Conservation (phyloP, 2,329 filamentous ascomycete species). For the Aureobasidium musti region DNA sequence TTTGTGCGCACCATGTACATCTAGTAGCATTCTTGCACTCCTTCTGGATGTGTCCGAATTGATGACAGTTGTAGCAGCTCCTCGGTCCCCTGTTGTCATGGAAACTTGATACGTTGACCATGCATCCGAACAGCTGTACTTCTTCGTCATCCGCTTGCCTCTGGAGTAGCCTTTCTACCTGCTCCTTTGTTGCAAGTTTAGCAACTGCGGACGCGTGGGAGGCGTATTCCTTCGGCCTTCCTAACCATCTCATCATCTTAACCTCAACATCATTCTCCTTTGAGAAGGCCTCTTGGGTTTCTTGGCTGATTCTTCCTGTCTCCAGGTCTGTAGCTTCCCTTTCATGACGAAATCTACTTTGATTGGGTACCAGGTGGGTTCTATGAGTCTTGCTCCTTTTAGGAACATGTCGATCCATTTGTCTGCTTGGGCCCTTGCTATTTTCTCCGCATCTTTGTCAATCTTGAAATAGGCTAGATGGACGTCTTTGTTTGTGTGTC, state of each 20-base stretch:
- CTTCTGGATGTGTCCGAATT: too few relatives aligned
- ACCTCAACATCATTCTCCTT: slow-evolving; percentile 7
- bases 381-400: slow-evolving; percentile 21
- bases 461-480: slow-evolving; percentile 21
- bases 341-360: slow-evolving; percentile 22
- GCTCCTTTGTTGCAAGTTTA: slow-evolving; percentile 14
- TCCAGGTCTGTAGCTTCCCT: too few relatives aligned
- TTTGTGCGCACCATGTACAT: too few relatives aligned
- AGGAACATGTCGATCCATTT: slow-evolving; percentile 23
- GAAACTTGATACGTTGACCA: slow-evolving; percentile 16
- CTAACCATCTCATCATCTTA: too few relatives aligned
- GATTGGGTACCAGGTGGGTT: too few relatives aligned
- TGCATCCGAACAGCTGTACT: not conserved
- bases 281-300: too few relatives aligned
- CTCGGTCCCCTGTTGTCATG: too few relatives aligned
- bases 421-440: not conserved
- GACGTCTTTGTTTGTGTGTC: slow-evolving; percentile 28
- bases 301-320: too few relatives aligned
- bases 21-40: too few relatives aligned
- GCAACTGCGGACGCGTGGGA: too few relatives aligned
- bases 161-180: not conserved
- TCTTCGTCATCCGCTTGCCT: not conserved
- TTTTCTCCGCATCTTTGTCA: slow-evolving; percentile 14
- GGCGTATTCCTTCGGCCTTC: too few relatives aligned
- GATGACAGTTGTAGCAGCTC: too few relatives aligned